Percentiles rank a stretch among this genome's conserved stretches.
Conservation (phyloP, 441 rosid genomes). For the Erodium moschatum region DNA sequence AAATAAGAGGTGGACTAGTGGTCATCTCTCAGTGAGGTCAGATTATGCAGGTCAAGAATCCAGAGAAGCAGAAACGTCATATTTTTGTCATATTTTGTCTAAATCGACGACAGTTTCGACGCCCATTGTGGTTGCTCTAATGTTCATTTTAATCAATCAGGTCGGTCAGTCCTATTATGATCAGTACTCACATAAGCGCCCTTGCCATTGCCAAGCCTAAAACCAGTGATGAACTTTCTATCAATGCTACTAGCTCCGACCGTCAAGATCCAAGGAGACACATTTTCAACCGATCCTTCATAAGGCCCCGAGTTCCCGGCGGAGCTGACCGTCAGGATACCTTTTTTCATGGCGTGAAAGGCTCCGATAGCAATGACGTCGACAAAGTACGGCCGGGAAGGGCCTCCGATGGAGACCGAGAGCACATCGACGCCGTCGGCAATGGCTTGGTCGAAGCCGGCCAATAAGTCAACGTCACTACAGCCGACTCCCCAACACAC, state of each 20-base stretch:
- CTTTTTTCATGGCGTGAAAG: background rate
- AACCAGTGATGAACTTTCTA: slow-evolving; percentile 33
- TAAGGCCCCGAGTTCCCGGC: background rate
- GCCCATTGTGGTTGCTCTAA: too few relatives aligned
- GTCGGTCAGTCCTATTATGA: too few relatives aligned
- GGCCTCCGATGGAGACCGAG: background rate
- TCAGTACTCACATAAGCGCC: slow-evolving; percentile 26
- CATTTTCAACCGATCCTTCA: background rate
- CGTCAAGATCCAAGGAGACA: background rate
- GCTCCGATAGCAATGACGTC: background rate
- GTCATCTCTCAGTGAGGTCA: too few relatives aligned
- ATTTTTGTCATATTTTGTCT: too few relatives aligned
- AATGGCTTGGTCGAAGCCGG: background rate
- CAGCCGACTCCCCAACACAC: background rate
- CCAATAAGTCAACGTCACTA: background rate
- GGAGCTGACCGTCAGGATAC: background rate
- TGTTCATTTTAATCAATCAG: too few relatives aligned
- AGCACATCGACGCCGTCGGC: background rate
- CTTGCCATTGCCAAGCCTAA: slow-evolving; percentile 44
- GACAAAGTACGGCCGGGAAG: background rate
- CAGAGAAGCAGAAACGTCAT: too few relatives aligned
- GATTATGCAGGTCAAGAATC: too few relatives aligned
- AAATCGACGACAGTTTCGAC: too few relatives aligned
- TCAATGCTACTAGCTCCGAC: slow-evolving; percentile 18
- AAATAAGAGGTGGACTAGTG: too few relatives aligned